Base-by-base conservation (phyloP, 163 green algal genomes). In the Scenedesmus sp. region DNA sequence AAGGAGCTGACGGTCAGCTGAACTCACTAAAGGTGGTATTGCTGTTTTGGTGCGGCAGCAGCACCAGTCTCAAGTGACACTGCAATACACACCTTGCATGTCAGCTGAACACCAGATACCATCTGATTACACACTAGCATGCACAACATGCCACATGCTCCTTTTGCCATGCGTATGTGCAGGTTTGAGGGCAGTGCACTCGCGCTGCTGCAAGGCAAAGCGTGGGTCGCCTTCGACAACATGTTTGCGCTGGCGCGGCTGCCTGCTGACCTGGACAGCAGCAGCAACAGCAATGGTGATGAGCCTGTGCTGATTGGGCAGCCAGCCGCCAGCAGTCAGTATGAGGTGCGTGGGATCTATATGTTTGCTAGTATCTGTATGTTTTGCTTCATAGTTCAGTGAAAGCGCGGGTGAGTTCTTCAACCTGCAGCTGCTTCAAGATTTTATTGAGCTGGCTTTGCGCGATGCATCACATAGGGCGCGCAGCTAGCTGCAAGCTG, bases 101-200 rank as follows among this genome's bases (percentile, higher is more conserved):
- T 46, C 34, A 46, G 34, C 34, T 46, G 34, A 46, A 46, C 34
- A 46, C 34, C 34, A 46, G 34, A 46, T 46, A 46, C 34, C 34
- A 46, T 46, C 34, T 46, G 34, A 46, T 46, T 46, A 46, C 34
- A 46, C 34, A 46, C 34, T 46, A 46, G 34, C 64, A 73, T 73
- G 20, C 20, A 23, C 18, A 10, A 73, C 20, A 73, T 73, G 64
- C 64, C 12, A 20, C 34, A 46, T 46, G 12, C 23, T 52, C 46
- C 23, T 52, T 18, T 13, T 52, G 3, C 1, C 70, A 23, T 46
- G 46, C 6, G 10, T 46, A 8, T 79, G 20, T 52, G 70, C 70
- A 79, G 70, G 70, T 79, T 79, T 79, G 70, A 79, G 70, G 70
- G 70, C 70, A 79, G 70, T 52, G 20, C 70, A 13, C 70, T 79